Conservation (phyloP, 768 basidiomycete species). For the Auriscalpium vulgare region DNA sequence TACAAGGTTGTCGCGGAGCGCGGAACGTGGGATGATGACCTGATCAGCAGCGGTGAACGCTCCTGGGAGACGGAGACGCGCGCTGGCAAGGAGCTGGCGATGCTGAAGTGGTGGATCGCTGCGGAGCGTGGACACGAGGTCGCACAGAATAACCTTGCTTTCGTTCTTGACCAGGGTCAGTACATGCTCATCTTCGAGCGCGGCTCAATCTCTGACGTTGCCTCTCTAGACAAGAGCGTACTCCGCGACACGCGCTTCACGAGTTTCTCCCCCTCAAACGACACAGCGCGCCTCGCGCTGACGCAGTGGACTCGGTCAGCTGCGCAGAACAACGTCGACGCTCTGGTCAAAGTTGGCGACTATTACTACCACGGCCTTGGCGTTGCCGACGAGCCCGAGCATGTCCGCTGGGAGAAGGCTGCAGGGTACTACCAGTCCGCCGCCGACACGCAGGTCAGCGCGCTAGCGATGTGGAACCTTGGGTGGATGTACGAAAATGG, state of each 20-base stretch:
- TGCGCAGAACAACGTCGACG: constrained; percentile 90
- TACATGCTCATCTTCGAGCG: neutral
- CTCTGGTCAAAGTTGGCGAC: constrained; percentile 96
- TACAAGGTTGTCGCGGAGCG: constrained; percentile 90
- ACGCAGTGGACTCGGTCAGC: constrained; percentile 95
- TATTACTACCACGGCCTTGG: constrained; percentile 92
- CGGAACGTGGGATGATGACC: constrained; percentile 79
- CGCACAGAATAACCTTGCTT: constrained; percentile 94
- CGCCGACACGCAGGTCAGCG: constrained; percentile 85
- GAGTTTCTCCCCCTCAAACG: constrained; percentile 66
- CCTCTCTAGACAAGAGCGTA: constrained; percentile 54
- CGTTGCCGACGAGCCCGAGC: constrained; percentile 58
- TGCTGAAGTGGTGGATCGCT: constrained; percentile 92
- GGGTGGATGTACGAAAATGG: constrained; percentile 99
- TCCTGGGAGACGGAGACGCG: constrained; percentile 66
- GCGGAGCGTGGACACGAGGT: constrained; percentile 88
- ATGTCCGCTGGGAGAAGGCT: constrained; percentile 75
- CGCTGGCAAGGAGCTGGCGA: constrained; percentile 70
- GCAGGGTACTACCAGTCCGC: constrained; percentile 93
- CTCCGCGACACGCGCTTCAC: constrained; percentile 61
- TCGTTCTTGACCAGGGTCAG: constrained; percentile 83
- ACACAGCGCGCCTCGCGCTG: constrained; percentile 75
- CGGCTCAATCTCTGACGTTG: neutral
- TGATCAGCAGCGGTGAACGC: constrained; percentile 72
- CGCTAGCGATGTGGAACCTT: constrained; percentile 95